Evolutionary conservation across 768 basidiomycete genomes (phyloP).

Genomic region (Lactarius pseudohatsudake): DNA sequence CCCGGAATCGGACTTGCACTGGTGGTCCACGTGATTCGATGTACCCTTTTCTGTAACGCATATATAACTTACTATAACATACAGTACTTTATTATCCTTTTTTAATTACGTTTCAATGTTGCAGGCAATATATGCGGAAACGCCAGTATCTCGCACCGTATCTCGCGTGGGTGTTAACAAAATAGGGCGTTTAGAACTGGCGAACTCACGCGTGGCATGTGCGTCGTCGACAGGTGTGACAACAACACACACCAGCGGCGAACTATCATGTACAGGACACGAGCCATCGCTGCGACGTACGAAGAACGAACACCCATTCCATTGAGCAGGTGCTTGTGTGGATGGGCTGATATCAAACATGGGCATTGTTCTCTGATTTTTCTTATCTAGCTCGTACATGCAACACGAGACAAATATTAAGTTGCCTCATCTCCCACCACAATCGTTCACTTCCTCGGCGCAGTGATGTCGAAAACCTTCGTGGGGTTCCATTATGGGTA

Average conservation of each 20-base stretch:
- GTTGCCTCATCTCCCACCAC: background rate
- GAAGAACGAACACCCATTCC: too few species aligned
- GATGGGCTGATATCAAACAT: background rate
- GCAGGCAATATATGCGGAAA: too few species aligned
- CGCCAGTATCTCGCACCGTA: conserved; percentile 7
- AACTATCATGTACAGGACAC: conserved; percentile 58
- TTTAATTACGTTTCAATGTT: too few species aligned
- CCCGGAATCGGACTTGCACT: too few species aligned
- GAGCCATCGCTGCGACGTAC: background rate
- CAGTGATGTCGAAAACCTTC: conserved; percentile 24
- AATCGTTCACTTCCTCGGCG: conserved; percentile 2
- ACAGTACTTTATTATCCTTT: background rate
- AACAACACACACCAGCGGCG: conserved; percentile 67
- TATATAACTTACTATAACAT: too few species aligned
- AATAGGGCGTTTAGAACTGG: background rate
- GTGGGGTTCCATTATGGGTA: conserved; percentile 25
- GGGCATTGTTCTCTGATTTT: background rate
- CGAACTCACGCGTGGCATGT: conserved; percentile 49
- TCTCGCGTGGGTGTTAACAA: background rate
- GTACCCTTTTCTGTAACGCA: too few species aligned
- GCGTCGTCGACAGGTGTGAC: conserved; percentile 76
- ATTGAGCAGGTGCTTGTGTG: too few species aligned
- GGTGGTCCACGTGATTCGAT: background rate
- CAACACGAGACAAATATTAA: background rate
- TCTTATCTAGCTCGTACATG: background rate